These are phyloP conservation scores for Zychaea mexicana DNA, from an alignment of 371 early-diverging fungal genomes.

Conservation along the genomic window DNA sequence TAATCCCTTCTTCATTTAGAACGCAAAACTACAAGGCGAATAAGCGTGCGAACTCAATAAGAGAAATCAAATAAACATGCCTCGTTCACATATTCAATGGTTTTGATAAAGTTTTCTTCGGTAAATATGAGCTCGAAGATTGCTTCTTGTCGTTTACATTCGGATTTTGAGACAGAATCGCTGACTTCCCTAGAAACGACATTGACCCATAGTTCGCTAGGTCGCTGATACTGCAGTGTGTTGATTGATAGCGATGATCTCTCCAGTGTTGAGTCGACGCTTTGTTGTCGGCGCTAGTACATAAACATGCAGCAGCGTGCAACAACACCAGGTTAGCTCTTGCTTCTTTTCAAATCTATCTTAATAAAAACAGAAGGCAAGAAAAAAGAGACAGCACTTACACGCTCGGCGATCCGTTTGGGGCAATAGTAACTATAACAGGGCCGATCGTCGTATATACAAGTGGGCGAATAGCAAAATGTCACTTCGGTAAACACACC, in stretches of 20 bases:
- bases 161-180: slow-evolving; percentile 32
- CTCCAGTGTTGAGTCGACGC: neutral
- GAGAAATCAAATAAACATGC: slow-evolving; percentile 14
- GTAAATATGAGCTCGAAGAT: slow-evolving; percentile 91
- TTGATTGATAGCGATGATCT: slow-evolving; percentile 1
- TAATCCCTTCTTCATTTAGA: neutral
- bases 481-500: slow-evolving; percentile 86
- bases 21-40: too few species aligned
- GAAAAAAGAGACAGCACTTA: neutral
- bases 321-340: neutral
- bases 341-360: neutral
- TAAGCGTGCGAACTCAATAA: neutral
- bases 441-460: slow-evolving; percentile 57
- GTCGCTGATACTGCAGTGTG: slow-evolving; percentile 5
- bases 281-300: neutral
- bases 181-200: slow-evolving; percentile 17
- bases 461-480: slow-evolving; percentile 91
- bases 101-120: slow-evolving; percentile 88
- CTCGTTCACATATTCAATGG: slow-evolving; percentile 49
- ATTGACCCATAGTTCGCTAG: slow-evolving; percentile 17
- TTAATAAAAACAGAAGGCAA: neutral
- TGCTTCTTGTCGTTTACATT: slow-evolving; percentile 89
- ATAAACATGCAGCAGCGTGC: neutral
- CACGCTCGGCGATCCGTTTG: slow-evolving; percentile 18
- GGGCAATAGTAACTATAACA: slow-evolving; percentile 91